A percentile compares a stretch with the other conserved stretches of the same genome.
phyloP scores from a whole-genome alignment of 1,284 basidiomycete genomes.

The Schizophyllum amplum region DNA sequence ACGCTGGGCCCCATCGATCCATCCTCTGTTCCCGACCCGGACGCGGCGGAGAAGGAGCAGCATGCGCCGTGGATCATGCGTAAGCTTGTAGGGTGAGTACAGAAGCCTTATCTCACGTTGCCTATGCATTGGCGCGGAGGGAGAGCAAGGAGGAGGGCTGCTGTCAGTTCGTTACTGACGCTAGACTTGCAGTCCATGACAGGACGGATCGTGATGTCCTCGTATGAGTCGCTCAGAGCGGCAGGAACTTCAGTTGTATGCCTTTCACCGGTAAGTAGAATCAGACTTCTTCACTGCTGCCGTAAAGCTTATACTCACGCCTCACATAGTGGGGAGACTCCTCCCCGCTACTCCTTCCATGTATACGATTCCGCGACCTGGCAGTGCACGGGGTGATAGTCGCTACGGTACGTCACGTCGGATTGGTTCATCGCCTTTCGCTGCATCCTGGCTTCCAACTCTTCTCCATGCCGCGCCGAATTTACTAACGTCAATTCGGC shows the following conservation, averaged over 20 bases:
- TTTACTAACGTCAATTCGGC: neutral
- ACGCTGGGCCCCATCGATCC: constrained; percentile 50
- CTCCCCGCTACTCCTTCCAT: constrained; percentile 54
- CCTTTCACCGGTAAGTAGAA: constrained; percentile 50
- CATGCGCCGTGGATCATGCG: constrained; percentile 55
- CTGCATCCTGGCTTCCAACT: neutral
- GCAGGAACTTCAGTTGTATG: constrained; percentile 54
- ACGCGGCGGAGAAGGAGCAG: constrained; percentile 39
- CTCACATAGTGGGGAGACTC: constrained; percentile 51
- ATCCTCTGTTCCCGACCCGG: constrained; percentile 26
- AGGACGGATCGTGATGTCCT: constrained; percentile 57
- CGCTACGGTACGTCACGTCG: constrained; percentile 44
- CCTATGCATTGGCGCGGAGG: constrained; percentile 32
- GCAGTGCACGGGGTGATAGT: constrained; percentile 53
- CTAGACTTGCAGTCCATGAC: constrained; percentile 45
- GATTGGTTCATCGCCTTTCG: neutral
- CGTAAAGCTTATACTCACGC: constrained; percentile 3
- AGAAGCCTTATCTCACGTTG: neutral
- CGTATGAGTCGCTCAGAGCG: constrained; percentile 52
- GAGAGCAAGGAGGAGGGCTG: too few relatives aligned
- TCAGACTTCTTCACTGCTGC: neutral
- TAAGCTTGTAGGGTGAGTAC: constrained; percentile 50
- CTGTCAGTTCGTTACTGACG: too few relatives aligned
- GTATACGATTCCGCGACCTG: constrained; percentile 56
- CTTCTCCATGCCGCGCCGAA: too few relatives aligned